phyloP scores from a whole-genome alignment of 768 basidiomycete species.

The Auricularia sp. region DNA sequence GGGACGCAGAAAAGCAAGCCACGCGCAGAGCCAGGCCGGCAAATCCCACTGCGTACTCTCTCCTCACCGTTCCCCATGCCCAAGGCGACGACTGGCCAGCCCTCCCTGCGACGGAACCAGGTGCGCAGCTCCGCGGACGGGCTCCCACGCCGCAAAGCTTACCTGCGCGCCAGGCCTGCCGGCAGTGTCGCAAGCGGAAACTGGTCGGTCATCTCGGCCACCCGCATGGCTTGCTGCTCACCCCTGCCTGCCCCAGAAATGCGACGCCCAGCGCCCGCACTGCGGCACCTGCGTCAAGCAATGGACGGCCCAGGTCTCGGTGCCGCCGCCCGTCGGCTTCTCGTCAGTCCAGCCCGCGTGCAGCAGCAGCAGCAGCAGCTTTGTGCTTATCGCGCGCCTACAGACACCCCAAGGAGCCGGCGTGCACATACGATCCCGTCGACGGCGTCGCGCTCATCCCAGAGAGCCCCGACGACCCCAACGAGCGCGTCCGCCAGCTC shows the following conservation, averaged over 20 bases:
- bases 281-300: conserved; percentile 82
- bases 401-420: conserved; percentile 78
- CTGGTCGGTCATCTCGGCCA: conserved; percentile 34
- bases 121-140: conserved; percentile 23
- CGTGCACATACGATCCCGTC: conserved; percentile 78
- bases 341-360: conserved; percentile 39
- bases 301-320: conserved; percentile 73
- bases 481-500: conserved; percentile 64
- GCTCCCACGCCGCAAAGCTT: not conserved
- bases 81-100: conserved; percentile 45
- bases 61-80: conserved; percentile 41
- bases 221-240: conserved; percentile 4
- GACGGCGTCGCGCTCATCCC: conserved; percentile 70
- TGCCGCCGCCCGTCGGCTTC: conserved; percentile 78
- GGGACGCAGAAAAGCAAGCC: too few relatives aligned
- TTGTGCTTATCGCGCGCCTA: conserved; percentile 5
- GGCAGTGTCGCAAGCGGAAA: conserved; percentile 75
- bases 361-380: not conserved
- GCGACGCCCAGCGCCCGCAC: conserved; percentile 77
- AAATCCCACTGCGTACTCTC: not conserved
- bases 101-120: conserved; percentile 73
- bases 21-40: not conserved
- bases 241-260: conserved; percentile 46
- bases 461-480: conserved; percentile 52
- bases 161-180: conserved; percentile 46